Evolutionary conservation across 352 stramenopile species (phyloP), one percentile per base, ranked within the genome.

Genomic region (Blastocystis sp.): DNA sequence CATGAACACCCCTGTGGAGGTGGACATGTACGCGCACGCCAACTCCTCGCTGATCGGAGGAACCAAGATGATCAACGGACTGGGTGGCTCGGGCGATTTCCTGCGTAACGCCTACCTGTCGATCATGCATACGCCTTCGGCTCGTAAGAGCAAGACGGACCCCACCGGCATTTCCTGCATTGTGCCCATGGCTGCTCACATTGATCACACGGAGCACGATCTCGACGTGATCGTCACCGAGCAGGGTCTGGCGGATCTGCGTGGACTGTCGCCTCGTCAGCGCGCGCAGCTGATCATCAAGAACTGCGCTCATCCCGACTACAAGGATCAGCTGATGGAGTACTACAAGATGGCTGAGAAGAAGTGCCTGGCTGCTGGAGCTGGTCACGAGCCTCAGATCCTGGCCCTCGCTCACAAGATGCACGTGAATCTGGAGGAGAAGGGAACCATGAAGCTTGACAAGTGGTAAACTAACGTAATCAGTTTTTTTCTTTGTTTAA

Each of bases 311-410:
- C 73, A 84, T 84, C 73, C 73, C 48, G 73, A 84, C 27, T 84
- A 84, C 38, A 76, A 75, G 48, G 73, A 84, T 44, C 73, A 84
- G 59, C 56, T 84, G 32, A 69, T 71, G 36, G 73, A 84, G 32
- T 84, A 84, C 48, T 84, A 84, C 59, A 84, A 84, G 73, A 84
- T 84, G 73, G 73, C 73, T 27, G 73, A 84, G 59, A 84, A 84
- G 73, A 72, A 84, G 59, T 84, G 73, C 59, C n/a, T 84, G n/a
- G 73, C 73, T n/a, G 59, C 29, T 9, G 59, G 59, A 57, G 73
- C 73, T 4, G 73, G 73, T 69, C 73, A 84, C 48, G 73, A 84
- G 44, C 73, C 73, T 24, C 73, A 84, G 59, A 69, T 84, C 21
- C 73, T 84, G 4, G 14, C 29, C 18, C 51, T 75, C 9, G 56